Evolutionary conservation across 2,329 filamentous ascomycete species (phyloP).

Genomic region (Elsinoe perseae): DNA sequence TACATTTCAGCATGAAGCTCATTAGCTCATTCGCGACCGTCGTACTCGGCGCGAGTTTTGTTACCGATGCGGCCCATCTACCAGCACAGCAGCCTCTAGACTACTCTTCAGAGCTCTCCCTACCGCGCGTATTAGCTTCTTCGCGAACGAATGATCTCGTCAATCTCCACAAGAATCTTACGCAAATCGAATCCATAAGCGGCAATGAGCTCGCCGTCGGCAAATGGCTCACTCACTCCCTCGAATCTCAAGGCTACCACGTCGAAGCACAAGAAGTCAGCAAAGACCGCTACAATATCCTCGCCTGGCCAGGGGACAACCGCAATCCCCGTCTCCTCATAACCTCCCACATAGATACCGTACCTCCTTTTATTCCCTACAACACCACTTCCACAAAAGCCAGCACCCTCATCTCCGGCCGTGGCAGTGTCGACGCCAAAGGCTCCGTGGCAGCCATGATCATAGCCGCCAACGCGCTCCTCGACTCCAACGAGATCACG

Average conservation of each 20-base stretch:
- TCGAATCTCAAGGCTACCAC: slow-evolving; percentile 53
- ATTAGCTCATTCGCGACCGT: neutral
- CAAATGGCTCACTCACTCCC: slow-evolving; percentile 59
- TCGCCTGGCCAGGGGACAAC: slow-evolving; percentile 53
- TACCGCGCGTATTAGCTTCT: neutral
- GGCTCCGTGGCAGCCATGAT: slow-evolving; percentile 62
- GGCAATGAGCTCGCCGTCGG: slow-evolving; percentile 62
- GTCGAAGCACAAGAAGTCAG: slow-evolving; percentile 52
- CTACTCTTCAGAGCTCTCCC: neutral
- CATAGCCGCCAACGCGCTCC: slow-evolving; percentile 53
- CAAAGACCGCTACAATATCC: slow-evolving; percentile 60
- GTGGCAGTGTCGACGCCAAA: slow-evolving; percentile 61
- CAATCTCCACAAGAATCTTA: slow-evolving; percentile 65
- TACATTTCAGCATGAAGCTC: neutral
- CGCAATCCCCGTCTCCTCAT: slow-evolving; percentile 55
- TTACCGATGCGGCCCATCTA: neutral
- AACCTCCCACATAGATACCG: slow-evolving; percentile 74
- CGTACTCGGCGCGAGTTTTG: neutral
- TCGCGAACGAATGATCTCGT: slow-evolving; percentile 46
- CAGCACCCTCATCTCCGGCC: slow-evolving; percentile 54
- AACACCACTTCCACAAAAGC: slow-evolving; percentile 45
- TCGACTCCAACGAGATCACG: slow-evolving; percentile 34
- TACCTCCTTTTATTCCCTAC: slow-evolving; percentile 67
- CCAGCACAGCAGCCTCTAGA: neutral
- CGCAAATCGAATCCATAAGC: slow-evolving; percentile 64